Evolutionary conservation across 768 basidiomycete genomes (phyloP), one percentile per base, ranked within the genome.

Genomic region (Obba rivulosa): DNA sequence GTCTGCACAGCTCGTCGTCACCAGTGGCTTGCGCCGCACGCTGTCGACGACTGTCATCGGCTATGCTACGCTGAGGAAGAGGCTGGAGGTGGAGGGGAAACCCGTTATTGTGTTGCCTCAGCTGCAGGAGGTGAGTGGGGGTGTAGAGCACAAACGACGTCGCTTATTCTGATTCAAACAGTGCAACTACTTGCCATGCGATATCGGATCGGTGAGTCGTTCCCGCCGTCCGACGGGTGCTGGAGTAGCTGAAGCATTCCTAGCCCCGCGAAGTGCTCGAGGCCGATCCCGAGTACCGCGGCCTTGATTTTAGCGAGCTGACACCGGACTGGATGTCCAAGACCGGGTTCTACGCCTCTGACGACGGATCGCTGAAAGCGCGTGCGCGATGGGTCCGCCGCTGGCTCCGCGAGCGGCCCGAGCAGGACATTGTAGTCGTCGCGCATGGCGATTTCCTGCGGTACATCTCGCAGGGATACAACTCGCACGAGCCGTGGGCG

Each of bases 251-350:
- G 22, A 20, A 14, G 8, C 38, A 14, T 37, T 2, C 18, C 3
- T 44, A 62, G 61, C 47, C 56, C 3, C 57, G 59, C 45, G 58
- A 57, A 21, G 55, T 49, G 24, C 57, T 63, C 41, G 62, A 59
- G 45, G 59, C 56, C 3, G 55, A 57, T 46, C 62, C 62, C 41
- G 62, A 63, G 41, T 63, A 52, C 51, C 56, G 54, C n/a, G 59
- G 57, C 3, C 52, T 63, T 25, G 59, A 63, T 46, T 55, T 63
- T 52, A 58, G 57, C 46, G 24, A 28, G 38, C 57, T 63, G 41
- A 59, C 57, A 37, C 62, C 62, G 25, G 59, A 56, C 49, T 63
- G 62, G 62, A 61, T 45, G 21, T 50, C 54, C 40, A 63, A 63
- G 41, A 16, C 48, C n/a, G 59, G 55, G 24, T 56, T 58, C 55